A percentile compares a stretch with the other conserved stretches of the same genome.
These are phyloP conservation scores for Plasmodium gaboni DNA, from an alignment of 169 alveolate species.

Conservation along the genomic window DNA sequence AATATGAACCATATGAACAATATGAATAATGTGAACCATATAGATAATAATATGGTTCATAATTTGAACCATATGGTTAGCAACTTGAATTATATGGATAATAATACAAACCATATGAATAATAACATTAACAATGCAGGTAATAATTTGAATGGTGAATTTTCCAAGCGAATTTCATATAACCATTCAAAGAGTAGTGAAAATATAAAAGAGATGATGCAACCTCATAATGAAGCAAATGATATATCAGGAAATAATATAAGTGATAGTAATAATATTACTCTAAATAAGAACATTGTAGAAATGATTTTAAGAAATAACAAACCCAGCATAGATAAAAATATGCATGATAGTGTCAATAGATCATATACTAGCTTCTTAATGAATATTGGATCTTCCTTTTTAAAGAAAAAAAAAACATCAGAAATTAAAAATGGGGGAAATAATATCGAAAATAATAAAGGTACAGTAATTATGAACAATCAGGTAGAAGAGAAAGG, in stretches of 20 bases:
- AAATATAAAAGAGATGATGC: slow-evolving; percentile 7
- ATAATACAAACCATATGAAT: too few relatives aligned
- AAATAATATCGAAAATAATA: not conserved
- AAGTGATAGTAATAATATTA: slow-evolving; percentile 9
- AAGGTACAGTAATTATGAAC: not conserved
- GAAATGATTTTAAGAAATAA: slow-evolving; percentile 61
- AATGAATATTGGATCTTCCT: slow-evolving; percentile 45
- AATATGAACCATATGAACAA: not conserved
- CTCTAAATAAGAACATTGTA: slow-evolving; percentile 20
- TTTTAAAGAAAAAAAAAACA: slow-evolving; percentile 6
- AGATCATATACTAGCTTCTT: slow-evolving; percentile 37
- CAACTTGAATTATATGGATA: too few relatives aligned
- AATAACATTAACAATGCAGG: too few relatives aligned
- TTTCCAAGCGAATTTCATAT: not conserved
- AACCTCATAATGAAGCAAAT: not conserved
- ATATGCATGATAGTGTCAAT: slow-evolving; percentile 1
- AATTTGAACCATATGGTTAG: too few relatives aligned
- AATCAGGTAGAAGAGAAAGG: not conserved
- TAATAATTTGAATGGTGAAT: too few relatives aligned
- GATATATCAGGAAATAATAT: not conserved
- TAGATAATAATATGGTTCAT: not conserved
- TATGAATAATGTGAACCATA: not conserved
- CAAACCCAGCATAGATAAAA: slow-evolving; percentile 26
- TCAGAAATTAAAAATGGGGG: not conserved
- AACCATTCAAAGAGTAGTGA: not conserved